These are phyloP conservation scores for Fraxinus cuspidata DNA, from an alignment of 257 asterid genomes.

Conservation along the genomic window DNA sequence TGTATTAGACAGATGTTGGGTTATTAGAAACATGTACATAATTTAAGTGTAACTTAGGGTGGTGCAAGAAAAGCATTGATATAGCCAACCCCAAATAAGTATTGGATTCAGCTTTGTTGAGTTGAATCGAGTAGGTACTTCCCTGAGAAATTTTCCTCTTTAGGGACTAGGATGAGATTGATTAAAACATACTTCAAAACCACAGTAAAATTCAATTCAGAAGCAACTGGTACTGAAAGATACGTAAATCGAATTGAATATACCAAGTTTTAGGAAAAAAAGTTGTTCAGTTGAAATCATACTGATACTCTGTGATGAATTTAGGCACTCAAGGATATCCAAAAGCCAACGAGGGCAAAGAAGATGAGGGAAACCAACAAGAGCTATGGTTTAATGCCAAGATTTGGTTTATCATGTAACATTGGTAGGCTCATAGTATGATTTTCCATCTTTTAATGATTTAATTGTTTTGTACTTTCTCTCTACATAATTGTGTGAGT, in stretches of 20 bases:
- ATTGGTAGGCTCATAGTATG: background rate
- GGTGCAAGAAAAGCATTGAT: background rate
- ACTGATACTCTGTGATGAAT: too few relatives aligned
- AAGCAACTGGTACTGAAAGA: background rate
- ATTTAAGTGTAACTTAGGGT: background rate
- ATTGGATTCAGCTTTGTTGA: background rate
- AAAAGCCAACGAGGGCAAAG: background rate
- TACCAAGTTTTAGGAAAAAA: too few relatives aligned
- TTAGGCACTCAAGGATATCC: too few relatives aligned
- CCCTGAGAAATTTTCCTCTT: conserved; percentile 1
- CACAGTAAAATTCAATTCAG: conserved; percentile 3
- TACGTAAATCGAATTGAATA: too few relatives aligned
- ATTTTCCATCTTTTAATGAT: background rate
- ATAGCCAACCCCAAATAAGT: background rate
- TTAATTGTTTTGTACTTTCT: background rate
- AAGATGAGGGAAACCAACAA: background rate
- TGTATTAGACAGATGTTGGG: background rate
- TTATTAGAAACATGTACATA: background rate
- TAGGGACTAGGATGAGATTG: background rate
- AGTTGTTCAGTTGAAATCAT: too few relatives aligned
- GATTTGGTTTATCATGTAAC: background rate
- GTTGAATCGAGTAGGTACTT: background rate
- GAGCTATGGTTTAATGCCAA: background rate
- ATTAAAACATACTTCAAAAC: conserved; percentile 1
- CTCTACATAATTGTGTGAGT: background rate